Evolutionary conservation across 352 stramenopile genomes (phyloP).

Genomic region (Phytophthora agathidicida): DNA sequence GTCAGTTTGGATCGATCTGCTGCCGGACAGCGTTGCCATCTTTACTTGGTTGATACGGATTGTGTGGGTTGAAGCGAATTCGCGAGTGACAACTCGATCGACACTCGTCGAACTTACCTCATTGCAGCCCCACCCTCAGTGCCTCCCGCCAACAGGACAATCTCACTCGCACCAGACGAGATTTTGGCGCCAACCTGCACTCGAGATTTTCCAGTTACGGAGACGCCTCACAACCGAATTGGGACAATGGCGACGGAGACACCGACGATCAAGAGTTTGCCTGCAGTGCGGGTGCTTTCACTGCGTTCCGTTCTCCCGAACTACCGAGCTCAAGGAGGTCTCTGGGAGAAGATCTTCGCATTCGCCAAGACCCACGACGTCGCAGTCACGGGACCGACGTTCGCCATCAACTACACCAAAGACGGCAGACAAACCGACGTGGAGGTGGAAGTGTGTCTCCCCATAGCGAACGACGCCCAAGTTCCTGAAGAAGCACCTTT

Average conservation of each 20-base stretch:
- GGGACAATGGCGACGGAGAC: constrained; percentile 2
- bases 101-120: too few species aligned
- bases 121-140: too few species aligned
- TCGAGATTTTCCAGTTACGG: background rate
- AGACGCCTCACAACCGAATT: too few species aligned
- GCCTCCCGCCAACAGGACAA: constrained; percentile 12
- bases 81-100: constrained; percentile 7
- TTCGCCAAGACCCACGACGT: constrained; percentile 32
- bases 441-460: constrained; percentile 58
- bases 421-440: constrained; percentile 48
- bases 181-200: constrained; percentile 14
- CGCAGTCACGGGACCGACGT: constrained; percentile 25
- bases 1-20: background rate
- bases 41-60: background rate
- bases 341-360: constrained; percentile 38
- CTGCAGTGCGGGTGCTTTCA: constrained; percentile 22
- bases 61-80: constrained; percentile 15
- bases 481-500: constrained; percentile 27
- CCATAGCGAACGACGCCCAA: constrained; percentile 27
- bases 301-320: constrained; percentile 37
- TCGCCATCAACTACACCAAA: constrained; percentile 50
- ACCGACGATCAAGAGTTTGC: constrained; percentile 32
- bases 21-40: constrained; percentile 1
- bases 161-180: constrained; percentile 4
- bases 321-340: constrained; percentile 39